These are phyloP conservation scores for Psidium friedrichsthalianum DNA, from an alignment of 345 rosid genomes.

Conservation along the genomic window DNA sequence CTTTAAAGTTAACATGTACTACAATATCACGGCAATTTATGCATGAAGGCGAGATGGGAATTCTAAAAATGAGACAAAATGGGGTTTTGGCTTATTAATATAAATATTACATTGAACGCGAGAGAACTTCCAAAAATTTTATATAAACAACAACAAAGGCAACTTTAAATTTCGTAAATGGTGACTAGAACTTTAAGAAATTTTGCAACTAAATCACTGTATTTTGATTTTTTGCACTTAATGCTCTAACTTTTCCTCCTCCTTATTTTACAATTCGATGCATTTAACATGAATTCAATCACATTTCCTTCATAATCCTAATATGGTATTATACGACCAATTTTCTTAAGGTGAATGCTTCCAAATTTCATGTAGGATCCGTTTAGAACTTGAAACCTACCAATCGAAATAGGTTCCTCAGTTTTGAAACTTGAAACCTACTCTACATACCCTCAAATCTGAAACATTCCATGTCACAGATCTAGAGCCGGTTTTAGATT, in stretches of 20 bases:
- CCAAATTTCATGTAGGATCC: no score
- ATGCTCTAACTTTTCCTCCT: not conserved
- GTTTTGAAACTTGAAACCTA: no score
- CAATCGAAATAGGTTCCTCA: no score
- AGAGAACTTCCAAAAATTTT: not conserved
- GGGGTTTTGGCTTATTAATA: not conserved
- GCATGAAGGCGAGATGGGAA: not conserved
- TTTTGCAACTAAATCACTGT: rapidly evolving
- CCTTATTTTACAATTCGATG: not conserved
- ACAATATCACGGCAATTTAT: not conserved
- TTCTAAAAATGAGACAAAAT: not conserved
- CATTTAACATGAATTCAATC: not conserved
- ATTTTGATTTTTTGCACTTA: not conserved
- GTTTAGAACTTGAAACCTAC: no score
- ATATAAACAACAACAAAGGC: not conserved
- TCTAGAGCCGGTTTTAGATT: no score
- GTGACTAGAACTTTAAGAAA: not conserved
- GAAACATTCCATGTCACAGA: no score
- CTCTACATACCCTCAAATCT: no score
- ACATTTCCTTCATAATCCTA: not conserved
- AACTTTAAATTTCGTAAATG: no score
- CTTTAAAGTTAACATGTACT: not conserved
- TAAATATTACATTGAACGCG: not conserved
- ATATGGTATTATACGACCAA: not conserved
- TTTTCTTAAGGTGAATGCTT: no score